Base-by-base conservation (phyloP, 768 basidiomycete genomes). In the Tylopilus balloui region DNA sequence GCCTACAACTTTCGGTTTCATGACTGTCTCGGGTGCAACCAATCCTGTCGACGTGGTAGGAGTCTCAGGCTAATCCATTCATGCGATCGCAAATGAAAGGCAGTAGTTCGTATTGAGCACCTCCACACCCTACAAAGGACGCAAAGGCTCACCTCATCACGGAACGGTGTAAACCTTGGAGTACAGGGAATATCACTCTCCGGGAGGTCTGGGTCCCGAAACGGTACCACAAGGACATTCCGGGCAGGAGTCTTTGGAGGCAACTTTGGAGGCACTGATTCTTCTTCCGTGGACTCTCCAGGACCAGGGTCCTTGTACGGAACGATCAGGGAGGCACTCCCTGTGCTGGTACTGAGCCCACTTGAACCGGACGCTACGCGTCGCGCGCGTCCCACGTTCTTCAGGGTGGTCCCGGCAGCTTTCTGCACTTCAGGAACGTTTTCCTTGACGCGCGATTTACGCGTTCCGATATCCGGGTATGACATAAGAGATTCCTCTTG, bases 381-480 rank as follows among this genome's bases (percentile, higher is more conserved):
- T 61, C 77, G 78, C 23, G 79, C 62, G 50, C 73, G 73, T 23
- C 84, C 81, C 15, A 81, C 72, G 51, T 85, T 82, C 51, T 78
- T 80, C 35, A 90, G 52, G 24, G 77, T 87, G 48, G 84, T 76
- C 11, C 86, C 88, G 3, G 65, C 76, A 43, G 84, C 74, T 71
- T 84, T 86, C 63, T 78, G 78, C 25, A 80, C 78, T 64, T 85
- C 85, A 8, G 78, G 80, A 1, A 82, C 70, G 56, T 91, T 91
- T 69, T 91, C 88, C 57, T 90, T 91, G 56, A 88, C 73, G 45
- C 88, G 78, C 5, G 81, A 76, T 63, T 85, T 86, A 58, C 88
- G 85, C 51, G 87, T 83, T 17, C 86, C 88, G 2, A 91, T 64
- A 50, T 90, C 88, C 25, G 79, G 76, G 78, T 83, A 91, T 14